Conservation (phyloP, 2,329 filamentous ascomycete species). For the Fusarium devonianum region DNA sequence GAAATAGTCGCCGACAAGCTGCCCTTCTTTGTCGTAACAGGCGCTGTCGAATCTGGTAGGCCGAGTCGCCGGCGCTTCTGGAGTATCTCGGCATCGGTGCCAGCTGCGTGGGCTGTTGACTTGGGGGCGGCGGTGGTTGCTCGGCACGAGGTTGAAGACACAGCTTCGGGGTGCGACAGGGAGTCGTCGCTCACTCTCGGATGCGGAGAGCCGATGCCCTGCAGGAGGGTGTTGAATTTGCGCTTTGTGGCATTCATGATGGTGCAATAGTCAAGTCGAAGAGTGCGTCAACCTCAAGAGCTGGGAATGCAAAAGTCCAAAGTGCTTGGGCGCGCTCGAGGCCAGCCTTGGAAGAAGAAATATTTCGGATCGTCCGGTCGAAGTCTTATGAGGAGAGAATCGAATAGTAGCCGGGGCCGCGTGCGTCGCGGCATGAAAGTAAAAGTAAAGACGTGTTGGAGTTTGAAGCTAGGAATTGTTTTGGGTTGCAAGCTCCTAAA, state of each 20-base stretch:
- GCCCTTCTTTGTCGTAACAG: conserved; percentile 37
- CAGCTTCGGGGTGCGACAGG: conserved; percentile 1
- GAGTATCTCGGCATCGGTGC: conserved; percentile 52
- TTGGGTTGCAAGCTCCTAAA: conserved; percentile 21
- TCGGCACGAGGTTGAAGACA: conserved; percentile 20
- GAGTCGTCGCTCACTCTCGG: conserved; percentile 20
- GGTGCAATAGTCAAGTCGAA: neutral
- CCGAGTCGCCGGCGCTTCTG: conserved; percentile 63
- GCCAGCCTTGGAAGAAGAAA: neutral
- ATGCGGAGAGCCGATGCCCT: conserved; percentile 64
- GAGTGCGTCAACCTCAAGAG: neutral
- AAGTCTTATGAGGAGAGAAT: neutral
- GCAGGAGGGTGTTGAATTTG: conserved; percentile 80
- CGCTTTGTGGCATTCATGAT: conserved; percentile 80
- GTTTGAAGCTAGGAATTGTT: conserved; percentile 12
- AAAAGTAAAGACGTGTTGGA: neutral
- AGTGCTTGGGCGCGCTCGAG: neutral
- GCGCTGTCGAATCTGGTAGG: conserved; percentile 50
- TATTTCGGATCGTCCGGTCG: neutral
- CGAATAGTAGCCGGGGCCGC: neutral
- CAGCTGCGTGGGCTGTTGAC: conserved; percentile 20
- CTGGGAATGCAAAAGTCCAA: neutral
- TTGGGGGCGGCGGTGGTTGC: conserved; percentile 19
- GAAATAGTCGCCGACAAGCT: conserved; percentile 35
- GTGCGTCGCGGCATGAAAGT: neutral